Base-by-base conservation (phyloP, 768 basidiomycete genomes). In the Paxillus involutus region DNA sequence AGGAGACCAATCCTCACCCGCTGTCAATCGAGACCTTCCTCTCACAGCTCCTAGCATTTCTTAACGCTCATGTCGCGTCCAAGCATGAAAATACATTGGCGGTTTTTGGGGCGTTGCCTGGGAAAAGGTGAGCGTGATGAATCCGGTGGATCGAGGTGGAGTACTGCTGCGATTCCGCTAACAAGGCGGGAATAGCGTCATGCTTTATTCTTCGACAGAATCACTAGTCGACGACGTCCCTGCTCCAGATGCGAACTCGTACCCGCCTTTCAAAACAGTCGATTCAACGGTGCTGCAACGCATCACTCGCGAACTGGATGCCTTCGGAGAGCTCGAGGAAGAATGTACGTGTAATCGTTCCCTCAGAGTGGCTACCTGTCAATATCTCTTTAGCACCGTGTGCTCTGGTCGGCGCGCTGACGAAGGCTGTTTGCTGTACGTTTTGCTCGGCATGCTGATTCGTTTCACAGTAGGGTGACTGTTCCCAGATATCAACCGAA, bases 61-160 rank as follows among this genome's bases (percentile, higher is more conserved):
- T 96, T 64, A 98, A 99, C 65, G 83, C 94, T 3, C 94, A 98
- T 72, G 81, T 98, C 56, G 94, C 94, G 2, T 81, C 84, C 58
- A 84, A 88, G 59, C 88, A 94, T 73, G 94, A 96, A 69, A 99
- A 99, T 67, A 83, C 89, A 4, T 78, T 99, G 37, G 91, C 94
- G 6, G 89, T 98, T 51, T 96, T 93, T 67, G 96, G 85, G 8
- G 96, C 95, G 5, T 77, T 94, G 44, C 90, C 91, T 1, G 84
- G 83, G 19, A 86, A 86, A 71, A 94, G 91, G 92, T 91, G 5
- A 29, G 75, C 63, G n/a, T 44, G 37, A 44, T 47, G n/a, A 19
- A 12, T 14, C 33, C 7, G 13, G 16, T 19, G 14, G 14, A 14
- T 3, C 9, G 42, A 19, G 47, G 49, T 44, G 47, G 45, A 32